Base-by-base conservation (phyloP, 805 yeast genomes). In the Naumovozyma baii region DNA sequence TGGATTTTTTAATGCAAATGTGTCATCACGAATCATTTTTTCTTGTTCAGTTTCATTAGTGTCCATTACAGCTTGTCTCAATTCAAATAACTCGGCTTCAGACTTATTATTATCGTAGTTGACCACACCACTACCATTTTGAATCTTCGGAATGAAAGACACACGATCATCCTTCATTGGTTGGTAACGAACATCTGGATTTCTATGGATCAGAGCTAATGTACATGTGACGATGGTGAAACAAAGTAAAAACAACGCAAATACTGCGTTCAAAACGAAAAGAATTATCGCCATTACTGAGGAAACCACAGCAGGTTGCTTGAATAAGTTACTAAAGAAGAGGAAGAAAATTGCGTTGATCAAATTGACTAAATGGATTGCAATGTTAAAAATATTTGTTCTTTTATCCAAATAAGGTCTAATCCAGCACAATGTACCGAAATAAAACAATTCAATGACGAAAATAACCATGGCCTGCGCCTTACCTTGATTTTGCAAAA, bases 161-260 rank as follows among this genome's bases (percentile, higher is more conserved):
- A 83, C 92, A 59, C 98, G 77, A 58, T 92, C 98, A 62, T 92
- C 98, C 52, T 82, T 83, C 82, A 90, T 83, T 45, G 96, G 97
- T 66, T 86, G 90, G 67, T 92, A 92, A 51, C 95, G 75, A 8
- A 90, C 77, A 63, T 92, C 98, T 39, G 98, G 97, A 61, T 92
- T 87, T 69, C 83, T 86, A 61, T 83, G 80, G 25, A 88, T 49
- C 52, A 92, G 62, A 0, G 96, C 95, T 62, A 86, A 67, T 4
- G 79, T 68, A 66, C 97, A 88, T 1, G 95, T 83, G 30, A 87
- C 76, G 51, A 92, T 78, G 34, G 95, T 87, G 70, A 88, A 80
- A 36, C 92, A 67, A 57, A 92, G 66, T 54, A 90, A 71, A 52
- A 84, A 73, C 48, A 85, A 69, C 3, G 96, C 90, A 62, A 86